Base-by-base conservation (phyloP, 768 basidiomycete species). In the Lyophyllum shimeji region DNA sequence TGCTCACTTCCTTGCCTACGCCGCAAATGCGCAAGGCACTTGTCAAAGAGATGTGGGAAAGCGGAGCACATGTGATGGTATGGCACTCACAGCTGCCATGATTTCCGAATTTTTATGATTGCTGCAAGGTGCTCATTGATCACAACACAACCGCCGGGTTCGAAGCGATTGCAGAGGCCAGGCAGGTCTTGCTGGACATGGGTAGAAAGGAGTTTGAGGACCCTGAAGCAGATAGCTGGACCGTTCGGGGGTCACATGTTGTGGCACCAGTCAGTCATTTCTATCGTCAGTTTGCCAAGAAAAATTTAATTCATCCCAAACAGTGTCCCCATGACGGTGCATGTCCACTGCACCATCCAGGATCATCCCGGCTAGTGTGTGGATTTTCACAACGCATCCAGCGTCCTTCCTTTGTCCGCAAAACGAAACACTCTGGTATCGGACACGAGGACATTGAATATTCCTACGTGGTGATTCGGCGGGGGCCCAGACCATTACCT, bases 291-390 rank as follows among this genome's bases (percentile, higher is more conserved):
- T 53, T 44, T 31, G 21, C 21, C 43, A 25, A 29, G n/a, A n/a
- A 42, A 42, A 31, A 33, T 44, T 50, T 61, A 17, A 55, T 50
- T 18, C 43, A 34, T 17, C 11, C 49, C 34, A 47, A 60, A 58
- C 65, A 95, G 88, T 98, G 96, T 65, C 93, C 96, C 12, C 96
- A 98, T 64, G 95, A 98, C 66, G 78, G 79, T 21, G 75, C 76
- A 42, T 98, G 96, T 69, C 95, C 96, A 1, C 72, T 98, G 24
- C 78, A 82, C 64, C 74, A 77, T 57, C 74, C 79, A n/a, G 82
- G 83, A 33, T 67, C 78, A 7, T 72, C 65, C 24, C 73, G 76
- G 49, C 71, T 88, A 1, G 74, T 82, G 43, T 98, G 96, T 65
- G 85, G 89, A 17, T 97, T 95, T 72, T 82, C 84, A 7, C 96